A percentile compares a stretch with the other conserved stretches of the same genome.
Evolutionary conservation across 371 early-diverging fungal species (phyloP).

Genomic region (Mycotypha africana): DNA sequence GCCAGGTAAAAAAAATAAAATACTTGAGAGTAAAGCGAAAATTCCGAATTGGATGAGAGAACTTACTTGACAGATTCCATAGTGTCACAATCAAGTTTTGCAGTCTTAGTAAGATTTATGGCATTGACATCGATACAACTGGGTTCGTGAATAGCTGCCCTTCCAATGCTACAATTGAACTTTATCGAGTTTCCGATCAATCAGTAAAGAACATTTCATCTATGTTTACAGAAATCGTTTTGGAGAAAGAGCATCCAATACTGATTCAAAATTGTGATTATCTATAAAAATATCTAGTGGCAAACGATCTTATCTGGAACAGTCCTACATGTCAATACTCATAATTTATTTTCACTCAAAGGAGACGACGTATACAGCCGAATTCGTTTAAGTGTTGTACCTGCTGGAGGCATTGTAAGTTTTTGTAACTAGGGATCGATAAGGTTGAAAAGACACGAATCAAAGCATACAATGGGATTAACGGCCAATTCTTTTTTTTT

Average conservation of each 20-base stretch:
- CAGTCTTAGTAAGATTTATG: slow-evolving; percentile 61
- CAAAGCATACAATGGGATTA: neutral
- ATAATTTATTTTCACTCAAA: slow-evolving; percentile 55
- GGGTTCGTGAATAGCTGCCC: slow-evolving; percentile 75
- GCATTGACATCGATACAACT: slow-evolving; percentile 80
- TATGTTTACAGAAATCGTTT: neutral
- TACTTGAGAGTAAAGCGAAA: neutral
- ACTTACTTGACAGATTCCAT: no score
- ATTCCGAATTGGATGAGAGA: no score
- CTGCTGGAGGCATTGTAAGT: slow-evolving; percentile 78
- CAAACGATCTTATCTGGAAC: slow-evolving; percentile 57
- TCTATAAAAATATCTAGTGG: slow-evolving; percentile 45
- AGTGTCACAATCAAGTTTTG: slow-evolving; percentile 69
- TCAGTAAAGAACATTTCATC: neutral
- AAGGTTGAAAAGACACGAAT: neutral
- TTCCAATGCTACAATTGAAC: slow-evolving; percentile 4
- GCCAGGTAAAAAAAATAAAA: slow-evolving; percentile 54
- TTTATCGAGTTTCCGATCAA: neutral
- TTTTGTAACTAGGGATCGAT: neutral
- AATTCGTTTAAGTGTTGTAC: slow-evolving; percentile 67
- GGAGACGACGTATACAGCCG: slow-evolving; percentile 39
- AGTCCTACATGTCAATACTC: slow-evolving; percentile 46
- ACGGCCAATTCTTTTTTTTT: no score
- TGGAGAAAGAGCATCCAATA: no score
- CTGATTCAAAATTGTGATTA: no score